These are phyloP conservation scores for Ilyonectria mors-panacis DNA, from an alignment of 2,329 filamentous ascomycete species.

Conservation along the genomic window DNA sequence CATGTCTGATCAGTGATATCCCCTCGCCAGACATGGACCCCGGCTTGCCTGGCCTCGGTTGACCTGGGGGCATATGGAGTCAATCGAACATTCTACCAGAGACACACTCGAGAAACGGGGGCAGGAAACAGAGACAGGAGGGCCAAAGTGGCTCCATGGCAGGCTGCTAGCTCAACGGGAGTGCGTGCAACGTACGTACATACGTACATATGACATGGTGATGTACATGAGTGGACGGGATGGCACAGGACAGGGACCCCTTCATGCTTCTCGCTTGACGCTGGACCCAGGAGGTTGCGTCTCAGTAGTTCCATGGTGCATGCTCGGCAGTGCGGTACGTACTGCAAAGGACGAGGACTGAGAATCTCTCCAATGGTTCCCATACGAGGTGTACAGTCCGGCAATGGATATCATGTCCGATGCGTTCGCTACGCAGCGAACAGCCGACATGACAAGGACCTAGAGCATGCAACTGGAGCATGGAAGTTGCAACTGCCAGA, in stretches of 20 bases:
- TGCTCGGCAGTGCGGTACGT: no score
- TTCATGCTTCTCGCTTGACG: conserved; percentile 17
- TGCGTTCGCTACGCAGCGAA: not conserved
- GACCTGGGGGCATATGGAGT: conserved; percentile 13
- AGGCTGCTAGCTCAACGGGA: not conserved
- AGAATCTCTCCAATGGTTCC: not conserved
- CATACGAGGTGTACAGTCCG: not conserved
- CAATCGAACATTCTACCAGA: conserved; percentile 1
- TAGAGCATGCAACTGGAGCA: not conserved
- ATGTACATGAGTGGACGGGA: conserved; percentile 22
- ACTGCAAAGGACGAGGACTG: not conserved
- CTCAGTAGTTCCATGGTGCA: no score
- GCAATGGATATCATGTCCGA: conserved; percentile 9
- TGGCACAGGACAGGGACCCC: conserved; percentile 11
- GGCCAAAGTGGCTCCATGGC: conserved; percentile 2
- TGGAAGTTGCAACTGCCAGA: not conserved
- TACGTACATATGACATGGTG: conserved; percentile 8
- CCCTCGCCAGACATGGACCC: conserved; percentile 16
- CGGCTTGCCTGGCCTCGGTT: conserved; percentile 9
- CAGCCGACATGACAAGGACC: not conserved
- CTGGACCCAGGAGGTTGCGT: not conserved
- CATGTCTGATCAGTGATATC: conserved; percentile 15
- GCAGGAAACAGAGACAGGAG: not conserved
- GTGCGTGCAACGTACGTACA: not conserved
- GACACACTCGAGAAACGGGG: not conserved